Evolutionary conservation across 2,329 filamentous ascomycete species (phyloP).

Genomic region (Paecilomyces dactylethromorphus): DNA sequence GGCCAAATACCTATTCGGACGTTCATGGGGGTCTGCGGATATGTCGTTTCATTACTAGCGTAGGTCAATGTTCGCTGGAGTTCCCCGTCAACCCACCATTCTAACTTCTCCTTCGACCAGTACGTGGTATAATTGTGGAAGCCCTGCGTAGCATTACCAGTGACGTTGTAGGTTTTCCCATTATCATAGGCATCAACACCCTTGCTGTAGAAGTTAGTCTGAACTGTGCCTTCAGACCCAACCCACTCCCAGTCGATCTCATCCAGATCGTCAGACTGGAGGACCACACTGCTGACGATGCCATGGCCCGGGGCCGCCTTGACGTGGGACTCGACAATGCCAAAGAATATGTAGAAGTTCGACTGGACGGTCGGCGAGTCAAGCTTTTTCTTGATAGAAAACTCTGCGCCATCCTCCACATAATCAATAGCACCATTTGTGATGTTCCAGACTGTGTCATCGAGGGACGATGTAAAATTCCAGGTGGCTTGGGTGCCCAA

Average conservation of each 20-base stretch:
- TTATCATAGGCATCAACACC: slow-evolving; percentile 77
- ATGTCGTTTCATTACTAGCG: slow-evolving; percentile 48
- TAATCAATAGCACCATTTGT: slow-evolving; percentile 61
- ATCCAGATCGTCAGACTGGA: slow-evolving; percentile 76
- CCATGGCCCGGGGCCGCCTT: slow-evolving; percentile 69
- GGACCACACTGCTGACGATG: slow-evolving; percentile 74
- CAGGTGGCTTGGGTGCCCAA: slow-evolving; percentile 57
- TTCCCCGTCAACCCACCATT: slow-evolving; percentile 60
- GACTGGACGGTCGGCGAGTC: slow-evolving; percentile 74
- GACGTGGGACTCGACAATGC: slow-evolving; percentile 69
- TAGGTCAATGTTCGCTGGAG: slow-evolving; percentile 57
- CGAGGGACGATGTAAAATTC: slow-evolving; percentile 51
- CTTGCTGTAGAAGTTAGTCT: slow-evolving; percentile 96
- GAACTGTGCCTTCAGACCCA: slow-evolving; percentile 40
- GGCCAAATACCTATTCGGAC: slow-evolving; percentile 65
- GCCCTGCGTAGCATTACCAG: slow-evolving; percentile 46
- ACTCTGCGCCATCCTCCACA: slow-evolving; percentile 58
- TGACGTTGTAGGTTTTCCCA: slow-evolving; percentile 65
- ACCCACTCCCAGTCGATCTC: slow-evolving; percentile 68
- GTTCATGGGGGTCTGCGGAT: slow-evolving; percentile 68
- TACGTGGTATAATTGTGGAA: slow-evolving; percentile 51
- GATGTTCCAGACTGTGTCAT: slow-evolving; percentile 59
- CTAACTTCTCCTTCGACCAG: slow-evolving; percentile 59
- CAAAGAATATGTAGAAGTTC: slow-evolving; percentile 81
- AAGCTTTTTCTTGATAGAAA: slow-evolving; percentile 63